Conservation (phyloP, 2,329 filamentous ascomycete genomes). For the Graphilbum ipis-grandicollis region DNA sequence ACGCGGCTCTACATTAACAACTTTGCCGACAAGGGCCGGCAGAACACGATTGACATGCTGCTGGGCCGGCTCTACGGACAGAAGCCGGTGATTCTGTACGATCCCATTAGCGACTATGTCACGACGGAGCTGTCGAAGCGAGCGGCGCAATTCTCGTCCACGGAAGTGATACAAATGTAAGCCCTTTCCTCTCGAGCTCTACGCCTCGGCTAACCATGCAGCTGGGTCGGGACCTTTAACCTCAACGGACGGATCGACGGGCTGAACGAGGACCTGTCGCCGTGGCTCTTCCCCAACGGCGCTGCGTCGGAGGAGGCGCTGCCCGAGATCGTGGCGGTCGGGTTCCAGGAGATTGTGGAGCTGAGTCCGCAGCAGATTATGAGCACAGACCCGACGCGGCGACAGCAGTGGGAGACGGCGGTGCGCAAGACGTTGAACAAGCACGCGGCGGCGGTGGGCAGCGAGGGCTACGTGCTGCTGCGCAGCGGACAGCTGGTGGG, state of each 20-base stretch:
- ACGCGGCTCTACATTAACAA: slow-evolving; percentile 95
- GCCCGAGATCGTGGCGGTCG: slow-evolving; percentile 76
- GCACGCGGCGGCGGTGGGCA: slow-evolving; percentile 44
- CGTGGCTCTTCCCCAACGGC: slow-evolving; percentile 60
- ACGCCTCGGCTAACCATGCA: slow-evolving; percentile 7
- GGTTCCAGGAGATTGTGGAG: slow-evolving; percentile 97
- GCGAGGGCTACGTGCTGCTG: slow-evolving; percentile 73
- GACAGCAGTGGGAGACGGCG: slow-evolving; percentile 71
- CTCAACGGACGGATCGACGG: slow-evolving; percentile 76
- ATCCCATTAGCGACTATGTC: slow-evolving; percentile 88
- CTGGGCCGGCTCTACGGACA: slow-evolving; percentile 76
- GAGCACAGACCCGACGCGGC: slow-evolving; percentile 82
- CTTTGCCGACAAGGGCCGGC: slow-evolving; percentile 80
- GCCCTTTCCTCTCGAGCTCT: not conserved
- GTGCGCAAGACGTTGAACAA: slow-evolving; percentile 64
- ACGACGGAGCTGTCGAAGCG: slow-evolving; percentile 54
- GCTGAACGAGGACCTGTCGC: slow-evolving; percentile 59
- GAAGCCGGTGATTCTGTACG: slow-evolving; percentile 67
- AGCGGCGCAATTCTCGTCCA: slow-evolving; percentile 57
- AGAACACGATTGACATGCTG: slow-evolving; percentile 89
- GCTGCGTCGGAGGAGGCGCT: slow-evolving; percentile 34
- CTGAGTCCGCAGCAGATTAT: slow-evolving; percentile 96
- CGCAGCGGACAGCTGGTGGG: slow-evolving; percentile 89
- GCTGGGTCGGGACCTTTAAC: slow-evolving; percentile 74
- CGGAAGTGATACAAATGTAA: slow-evolving; percentile 58